A percentile compares a stretch with the other conserved stretches of the same genome.
These are phyloP conservation scores for Syzygium jambos DNA, from an alignment of 345 rosid species.

Conservation along the genomic window DNA sequence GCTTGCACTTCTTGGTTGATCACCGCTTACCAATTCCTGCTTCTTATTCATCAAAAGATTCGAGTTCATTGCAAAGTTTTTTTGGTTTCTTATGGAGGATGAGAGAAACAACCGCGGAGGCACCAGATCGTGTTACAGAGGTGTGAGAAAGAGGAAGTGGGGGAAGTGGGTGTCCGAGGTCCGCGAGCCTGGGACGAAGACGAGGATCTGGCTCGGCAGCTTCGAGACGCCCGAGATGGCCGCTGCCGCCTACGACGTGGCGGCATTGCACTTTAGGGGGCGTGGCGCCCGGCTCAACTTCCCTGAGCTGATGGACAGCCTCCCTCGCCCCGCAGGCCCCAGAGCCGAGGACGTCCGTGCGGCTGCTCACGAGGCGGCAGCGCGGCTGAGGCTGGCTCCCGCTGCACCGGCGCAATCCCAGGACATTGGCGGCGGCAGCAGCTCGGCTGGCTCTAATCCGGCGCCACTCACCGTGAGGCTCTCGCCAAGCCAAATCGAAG, in stretches of 20 bases:
- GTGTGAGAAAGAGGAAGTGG: conserved; percentile 86
- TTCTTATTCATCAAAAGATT: neutral
- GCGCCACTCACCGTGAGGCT: conserved; percentile 49
- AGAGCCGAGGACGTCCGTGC: conserved; percentile 48
- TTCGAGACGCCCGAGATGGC: conserved; percentile 86
- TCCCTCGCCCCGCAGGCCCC: conserved; percentile 53
- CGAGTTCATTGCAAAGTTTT: neutral
- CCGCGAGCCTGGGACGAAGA: conserved; percentile 77
- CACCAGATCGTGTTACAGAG: conserved; percentile 30
- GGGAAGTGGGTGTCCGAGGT: conserved; percentile 98
- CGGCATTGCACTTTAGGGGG: conserved; percentile 67
- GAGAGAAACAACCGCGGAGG: neutral
- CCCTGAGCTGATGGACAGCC: conserved; percentile 30
- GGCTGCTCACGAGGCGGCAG: conserved; percentile 66
- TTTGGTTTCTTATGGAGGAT: neutral
- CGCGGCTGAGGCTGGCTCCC: conserved; percentile 8
- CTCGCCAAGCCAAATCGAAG: conserved; percentile 68
- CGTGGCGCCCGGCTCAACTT: conserved; percentile 58
- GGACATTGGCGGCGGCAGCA: neutral
- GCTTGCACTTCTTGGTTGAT: neutral
- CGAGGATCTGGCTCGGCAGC: conserved; percentile 87
- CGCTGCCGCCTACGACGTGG: conserved; percentile 82
- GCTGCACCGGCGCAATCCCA: neutral
- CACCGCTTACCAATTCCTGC: neutral
- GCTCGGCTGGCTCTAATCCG: neutral